Base-by-base conservation (phyloP, 495 filamentous ascomycete species). In the Copromyces sp. region DNA sequence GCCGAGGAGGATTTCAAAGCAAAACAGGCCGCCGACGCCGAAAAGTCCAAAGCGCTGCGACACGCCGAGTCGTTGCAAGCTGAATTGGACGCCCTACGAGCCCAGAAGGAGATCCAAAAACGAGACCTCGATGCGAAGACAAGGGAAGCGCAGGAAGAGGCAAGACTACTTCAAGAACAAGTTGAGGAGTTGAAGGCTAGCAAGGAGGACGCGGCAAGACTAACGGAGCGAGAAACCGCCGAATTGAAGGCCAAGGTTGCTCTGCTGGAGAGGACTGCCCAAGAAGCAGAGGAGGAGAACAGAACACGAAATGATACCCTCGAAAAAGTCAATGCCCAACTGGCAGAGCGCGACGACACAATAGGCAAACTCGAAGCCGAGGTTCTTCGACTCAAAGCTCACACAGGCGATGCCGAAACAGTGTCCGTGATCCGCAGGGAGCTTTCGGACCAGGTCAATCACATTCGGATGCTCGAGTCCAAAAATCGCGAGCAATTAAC, bases 1-100 rank as follows among this genome's bases (percentile, higher is more conserved):
- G 89, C 90, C 16, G 94, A 97, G 75, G 90, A 92, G 9, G 93
- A 97, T 74, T 95, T 93, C 79, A 87, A 90, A 73, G 90, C 90
- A 75, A 92, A 92, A 42, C 93, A 97, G 81, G 90, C 89, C 20
- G 86, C 87, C 71, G 87, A 98, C 78, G 86, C 87, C 2, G 87
- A 91, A n/a, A 90, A 87, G 73, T 84, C 88, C 42, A 89, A 89
- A 65, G 87, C 91, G 1, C 85, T 84, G 69, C 86, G 90, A 24
- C 95, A 94, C 77, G 89, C 90, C 74, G 93, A 97, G 70, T 77
- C 85, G 0, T 80, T 96, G 11, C 86, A 89, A 17, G 85, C 87
- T 53, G 93, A 98, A 74, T 76, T 96, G 42, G 89, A 91, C 72
- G 89, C 92, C 69, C 74, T 86, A 7, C 73, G 76, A 39, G 71